These are phyloP conservation scores for Phytomonas francai DNA, from an alignment of 208 protist species.

Conservation along the genomic window DNA sequence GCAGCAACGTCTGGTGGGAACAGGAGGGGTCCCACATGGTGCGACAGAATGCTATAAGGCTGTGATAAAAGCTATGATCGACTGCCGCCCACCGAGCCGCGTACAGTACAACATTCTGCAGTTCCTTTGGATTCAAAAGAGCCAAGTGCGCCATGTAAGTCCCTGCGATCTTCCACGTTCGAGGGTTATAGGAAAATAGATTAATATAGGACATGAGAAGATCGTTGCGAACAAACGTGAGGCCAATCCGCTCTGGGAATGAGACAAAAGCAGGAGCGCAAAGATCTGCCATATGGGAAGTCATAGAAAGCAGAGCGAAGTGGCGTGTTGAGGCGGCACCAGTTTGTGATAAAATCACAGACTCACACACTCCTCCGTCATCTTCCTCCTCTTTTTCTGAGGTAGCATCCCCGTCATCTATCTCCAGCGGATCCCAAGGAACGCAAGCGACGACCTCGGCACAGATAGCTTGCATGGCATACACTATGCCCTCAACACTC, in stretches of 20 bases:
- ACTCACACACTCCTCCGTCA: slow-evolving; percentile 17
- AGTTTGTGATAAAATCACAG: slow-evolving; percentile 8
- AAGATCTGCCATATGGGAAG: slow-evolving; percentile 74
- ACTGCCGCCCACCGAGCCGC: slow-evolving; percentile 22
- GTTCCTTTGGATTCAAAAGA: slow-evolving; percentile 44
- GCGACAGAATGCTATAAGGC: slow-evolving; percentile 40
- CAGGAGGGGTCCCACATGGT: slow-evolving; percentile 36
- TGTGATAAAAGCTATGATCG: slow-evolving; percentile 27
- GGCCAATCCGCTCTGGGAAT: slow-evolving; percentile 25
- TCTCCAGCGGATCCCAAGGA: neutral
- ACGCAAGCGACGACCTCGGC: neutral
- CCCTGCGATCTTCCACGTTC: slow-evolving; percentile 50
- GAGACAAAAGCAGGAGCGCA: slow-evolving; percentile 36
- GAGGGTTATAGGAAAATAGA: slow-evolving; percentile 32
- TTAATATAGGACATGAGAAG: slow-evolving; percentile 35
- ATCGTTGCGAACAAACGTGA: slow-evolving; percentile 58
- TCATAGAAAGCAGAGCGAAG: slow-evolving; percentile 48
- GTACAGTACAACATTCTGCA: slow-evolving; percentile 28
- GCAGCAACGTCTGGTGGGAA: slow-evolving; percentile 33
- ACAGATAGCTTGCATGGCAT: slow-evolving; percentile 15
- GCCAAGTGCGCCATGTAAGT: slow-evolving; percentile 67
- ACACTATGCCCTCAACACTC: slow-evolving; percentile 34
- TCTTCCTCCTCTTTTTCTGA: slow-evolving; percentile 16
- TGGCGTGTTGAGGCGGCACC: slow-evolving; percentile 14
- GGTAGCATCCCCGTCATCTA: slow-evolving; percentile 1